phyloP scores from a whole-genome alignment of 78 protist species.

The slime mould (Dictyostelium discoideum) region dicty_2.7 NC_007091.3:4384501-4385000 shows the following conservation, averaged over 20 bases:
- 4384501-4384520: slow-evolving; percentile 26
- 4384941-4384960: neutral
- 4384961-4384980: neutral
- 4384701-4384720: neutral
- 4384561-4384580: neutral
- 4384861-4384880: slow-evolving; percentile 23
- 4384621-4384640: neutral
- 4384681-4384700: neutral
- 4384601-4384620: slow-evolving; percentile 13
- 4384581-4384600: neutral
- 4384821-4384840: slow-evolving; percentile 55
- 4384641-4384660: slow-evolving; percentile 26
- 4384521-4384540: neutral
- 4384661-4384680: slow-evolving; percentile 9
- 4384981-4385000: slow-evolving; percentile 3
- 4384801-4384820: slow-evolving; percentile 56
- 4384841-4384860: slow-evolving; percentile 75
- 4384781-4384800: slow-evolving; percentile 42
- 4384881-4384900: slow-evolving; percentile 37
- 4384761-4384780: neutral
- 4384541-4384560: slow-evolving; percentile 30
- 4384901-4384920: neutral
- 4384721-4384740: slow-evolving; percentile 33
- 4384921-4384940: neutral
- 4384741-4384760: neutral